Base-by-base conservation (phyloP, 2,329 filamentous ascomycete genomes). In the Cytospora leucostoma region DNA sequence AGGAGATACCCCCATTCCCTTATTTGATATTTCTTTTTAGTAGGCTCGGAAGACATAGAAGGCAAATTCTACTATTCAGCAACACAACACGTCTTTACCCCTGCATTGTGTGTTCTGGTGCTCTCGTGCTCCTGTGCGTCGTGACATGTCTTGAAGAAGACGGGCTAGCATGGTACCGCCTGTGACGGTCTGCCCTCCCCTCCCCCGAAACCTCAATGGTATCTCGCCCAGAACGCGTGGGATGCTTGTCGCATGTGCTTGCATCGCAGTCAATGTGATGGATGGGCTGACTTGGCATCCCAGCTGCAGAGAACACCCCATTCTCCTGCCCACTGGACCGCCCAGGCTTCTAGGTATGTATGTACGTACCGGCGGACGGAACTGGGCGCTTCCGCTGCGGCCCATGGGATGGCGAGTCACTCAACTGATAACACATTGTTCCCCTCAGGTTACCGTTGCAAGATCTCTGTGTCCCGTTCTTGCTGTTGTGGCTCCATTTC, bases 1-100 rank as follows among this genome's bases (percentile, higher is more conserved):
- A 61, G 59, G 59, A 61, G 51, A 61, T 61, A 61, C 59, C 59
- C 57, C 51, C 38, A 37, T 61, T 55, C 38, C 59, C 19, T 61
- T 33, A 55, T 47, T 44, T 37, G 51, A 61, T 61, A 55, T 55
- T 61, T 33, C 19, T 55, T 49, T 37, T 50, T 61, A 47, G 47
- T 35, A 38, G 21, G 21, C 35, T 37, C 32, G 35, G 19, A 50
- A 44, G 7, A 50, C 52, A 50, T 59, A 21, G 37, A 55, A 38
- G 54, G 15, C 59, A 61, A 11, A 55, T 50, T 19, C 15, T 12
- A 17, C 21, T 19, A 55, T 44, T 55, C 19, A 55, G 32, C 33
- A 33, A 17, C 51, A 38, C 27, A 11, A 10, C 5, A 34, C 12
- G 55, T 52, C 10, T 5, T 47, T 47, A 47, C n/a, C n/a, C n/a